Conservation (phyloP, 2,329 filamentous ascomycete species). For the Aspergillus caelatus region DNA sequence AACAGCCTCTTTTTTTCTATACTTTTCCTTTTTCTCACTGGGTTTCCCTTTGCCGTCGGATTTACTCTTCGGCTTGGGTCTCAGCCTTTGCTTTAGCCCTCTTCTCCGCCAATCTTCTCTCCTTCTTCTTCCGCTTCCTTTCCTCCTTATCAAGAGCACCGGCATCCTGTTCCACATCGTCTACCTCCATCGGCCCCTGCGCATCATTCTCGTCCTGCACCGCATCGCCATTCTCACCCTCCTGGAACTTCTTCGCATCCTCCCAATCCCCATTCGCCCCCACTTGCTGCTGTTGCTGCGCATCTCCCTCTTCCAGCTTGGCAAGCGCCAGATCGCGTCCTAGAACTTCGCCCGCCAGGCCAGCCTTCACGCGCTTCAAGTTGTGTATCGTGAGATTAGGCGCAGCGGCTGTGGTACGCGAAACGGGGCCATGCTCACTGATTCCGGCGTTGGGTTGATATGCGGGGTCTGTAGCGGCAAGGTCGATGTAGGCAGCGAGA, state of each 20-base stretch:
- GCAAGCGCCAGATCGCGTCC: conserved; percentile 44
- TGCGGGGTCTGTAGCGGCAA: conserved; percentile 44
- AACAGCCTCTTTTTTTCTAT: not conserved
- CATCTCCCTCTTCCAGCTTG: conserved; percentile 39
- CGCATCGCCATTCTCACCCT: conserved; percentile 46
- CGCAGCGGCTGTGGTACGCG: conserved; percentile 43
- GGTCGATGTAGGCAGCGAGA: conserved; percentile 46
- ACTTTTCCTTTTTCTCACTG: not conserved
- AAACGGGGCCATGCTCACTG: conserved; percentile 46
- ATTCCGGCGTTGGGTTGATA: conserved; percentile 49
- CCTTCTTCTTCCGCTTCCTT: conserved; percentile 59
- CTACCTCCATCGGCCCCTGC: conserved; percentile 39
- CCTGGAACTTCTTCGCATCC: conserved; percentile 41
- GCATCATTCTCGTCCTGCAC: conserved; percentile 43
- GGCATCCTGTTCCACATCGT: conserved; percentile 44
- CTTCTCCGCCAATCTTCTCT: conserved; percentile 50
- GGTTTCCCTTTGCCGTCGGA: not conserved
- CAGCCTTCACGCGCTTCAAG: conserved; percentile 49
- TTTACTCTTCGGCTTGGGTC: conserved; percentile 12
- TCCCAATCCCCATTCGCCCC: conserved; percentile 38
- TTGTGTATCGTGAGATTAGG: conserved; percentile 49
- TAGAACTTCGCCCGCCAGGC: conserved; percentile 45
- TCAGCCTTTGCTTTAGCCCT: conserved; percentile 41
- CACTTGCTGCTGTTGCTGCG: conserved; percentile 27
- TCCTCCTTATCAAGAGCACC: conserved; percentile 53